Evolutionary conservation across 148 eudicot species (phyloP).

Genomic region (Hydrangea macrophylla): DNA sequence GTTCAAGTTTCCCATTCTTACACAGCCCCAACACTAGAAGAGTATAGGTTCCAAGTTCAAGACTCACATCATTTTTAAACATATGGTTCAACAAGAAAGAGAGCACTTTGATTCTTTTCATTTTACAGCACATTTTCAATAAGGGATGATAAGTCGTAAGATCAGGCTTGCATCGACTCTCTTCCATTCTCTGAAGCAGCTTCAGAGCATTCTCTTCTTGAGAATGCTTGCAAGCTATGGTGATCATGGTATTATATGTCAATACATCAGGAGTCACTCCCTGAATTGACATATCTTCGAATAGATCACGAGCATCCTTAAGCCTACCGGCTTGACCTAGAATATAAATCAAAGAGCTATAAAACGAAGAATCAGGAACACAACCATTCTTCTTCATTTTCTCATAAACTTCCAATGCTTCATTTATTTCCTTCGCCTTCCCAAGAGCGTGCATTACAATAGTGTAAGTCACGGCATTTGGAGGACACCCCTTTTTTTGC

Average conservation of each 20-base stretch:
- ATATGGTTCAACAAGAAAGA: constrained; percentile 62
- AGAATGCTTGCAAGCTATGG: constrained; percentile 43
- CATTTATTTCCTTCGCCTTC: constrained; percentile 60
- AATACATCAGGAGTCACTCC: constrained; percentile 48
- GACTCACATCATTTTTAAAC: constrained; percentile 60
- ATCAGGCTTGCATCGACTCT: constrained; percentile 47
- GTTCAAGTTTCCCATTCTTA: constrained; percentile 52
- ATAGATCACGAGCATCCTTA: constrained; percentile 59
- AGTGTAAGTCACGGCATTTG: constrained; percentile 75
- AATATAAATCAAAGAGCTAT: constrained; percentile 52
- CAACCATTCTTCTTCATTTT: constrained; percentile 58
- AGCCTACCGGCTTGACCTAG: constrained; percentile 60
- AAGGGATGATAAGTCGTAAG: constrained; percentile 60
- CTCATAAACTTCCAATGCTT: constrained; percentile 58
- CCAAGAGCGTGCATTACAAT: constrained; percentile 65
- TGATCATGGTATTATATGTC: constrained; percentile 67
- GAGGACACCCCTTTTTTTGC: constrained; percentile 52
- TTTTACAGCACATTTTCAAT: constrained; percentile 68
- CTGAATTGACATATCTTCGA: constrained; percentile 60
- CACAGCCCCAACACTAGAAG: constrained; percentile 62
- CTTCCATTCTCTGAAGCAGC: constrained; percentile 66
- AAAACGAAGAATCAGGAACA: constrained; percentile 55
- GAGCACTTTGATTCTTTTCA: constrained; percentile 76
- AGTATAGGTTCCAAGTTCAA: constrained; percentile 57
- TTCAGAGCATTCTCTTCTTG: constrained; percentile 73